Percentiles rank a stretch among this genome's conserved stretches.
phyloP scores from a whole-genome alignment of 2,329 filamentous ascomycete genomes.

The Colletotrichum limetticola region DNA sequence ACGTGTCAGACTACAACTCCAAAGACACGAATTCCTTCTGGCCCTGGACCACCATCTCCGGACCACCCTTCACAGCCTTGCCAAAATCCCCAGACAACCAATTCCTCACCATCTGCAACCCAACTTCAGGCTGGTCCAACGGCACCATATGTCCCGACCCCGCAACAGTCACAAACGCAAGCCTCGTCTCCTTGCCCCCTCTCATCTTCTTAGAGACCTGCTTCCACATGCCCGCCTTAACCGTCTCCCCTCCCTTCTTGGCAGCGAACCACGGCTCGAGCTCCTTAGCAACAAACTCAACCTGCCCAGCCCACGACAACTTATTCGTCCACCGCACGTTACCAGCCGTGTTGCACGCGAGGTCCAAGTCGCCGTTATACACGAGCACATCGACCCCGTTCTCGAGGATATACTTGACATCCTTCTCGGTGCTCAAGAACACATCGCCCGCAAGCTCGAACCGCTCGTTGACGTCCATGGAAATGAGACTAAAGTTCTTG shows the following conservation, averaged over 20 bases:
- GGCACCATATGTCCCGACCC: constrained; percentile 53
- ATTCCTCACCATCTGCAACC: constrained; percentile 34
- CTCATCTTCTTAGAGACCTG: constrained; percentile 14
- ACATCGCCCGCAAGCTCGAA: constrained; percentile 34
- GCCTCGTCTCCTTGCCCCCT: constrained; percentile 9
- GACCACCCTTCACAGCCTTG: neutral
- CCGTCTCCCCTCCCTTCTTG: constrained; percentile 14
- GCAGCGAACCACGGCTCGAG: constrained; percentile 31
- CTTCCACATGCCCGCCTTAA: constrained; percentile 21
- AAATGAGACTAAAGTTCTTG: constrained; percentile 22
- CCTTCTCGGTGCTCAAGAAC: constrained; percentile 26
- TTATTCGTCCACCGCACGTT: constrained; percentile 49
- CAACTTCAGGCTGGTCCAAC: constrained; percentile 35
- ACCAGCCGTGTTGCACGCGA: constrained; percentile 38
- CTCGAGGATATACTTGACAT: constrained; percentile 21
- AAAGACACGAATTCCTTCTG: neutral
- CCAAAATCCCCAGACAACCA: constrained; percentile 32
- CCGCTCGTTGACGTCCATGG: constrained; percentile 17
- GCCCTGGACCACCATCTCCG: neutral
- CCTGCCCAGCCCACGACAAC: constrained; percentile 55
- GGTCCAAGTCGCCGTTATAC: constrained; percentile 40
- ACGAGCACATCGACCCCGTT: constrained; percentile 37
- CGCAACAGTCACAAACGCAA: constrained; percentile 45
- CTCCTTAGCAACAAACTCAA: constrained; percentile 49
- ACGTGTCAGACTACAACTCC: neutral